A percentile compares a stretch with the other conserved stretches of the same genome.
Conservation (phyloP, 805 yeast genomes). For the Ogataea methanolica region DNA sequence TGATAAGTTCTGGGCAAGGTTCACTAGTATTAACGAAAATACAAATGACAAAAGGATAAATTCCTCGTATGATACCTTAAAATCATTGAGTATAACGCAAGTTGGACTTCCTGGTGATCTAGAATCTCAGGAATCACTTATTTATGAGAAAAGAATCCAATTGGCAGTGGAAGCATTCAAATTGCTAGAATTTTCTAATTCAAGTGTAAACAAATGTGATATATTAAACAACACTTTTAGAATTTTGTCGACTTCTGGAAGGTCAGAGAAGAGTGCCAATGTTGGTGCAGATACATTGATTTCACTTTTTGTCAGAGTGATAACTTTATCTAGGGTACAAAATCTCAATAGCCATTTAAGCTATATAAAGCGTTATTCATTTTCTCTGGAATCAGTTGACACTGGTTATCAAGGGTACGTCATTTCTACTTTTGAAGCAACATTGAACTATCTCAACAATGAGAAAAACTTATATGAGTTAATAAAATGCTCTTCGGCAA, state of each 20-base stretch:
- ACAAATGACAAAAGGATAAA: slow-evolving; percentile 16
- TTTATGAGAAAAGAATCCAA: slow-evolving; percentile 40
- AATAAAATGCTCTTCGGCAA: slow-evolving; percentile 38
- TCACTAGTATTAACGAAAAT: slow-evolving; percentile 16
- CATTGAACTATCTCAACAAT: slow-evolving; percentile 55
- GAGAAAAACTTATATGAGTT: slow-evolving; percentile 34
- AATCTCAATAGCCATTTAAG: slow-evolving; percentile 58
- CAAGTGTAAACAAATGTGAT: slow-evolving; percentile 43
- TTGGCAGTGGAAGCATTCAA: slow-evolving; percentile 50
- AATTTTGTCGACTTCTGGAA: slow-evolving; percentile 35
- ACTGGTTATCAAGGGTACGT: slow-evolving; percentile 72
- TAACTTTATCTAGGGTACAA: slow-evolving; percentile 55
- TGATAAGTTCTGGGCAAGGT: slow-evolving; percentile 58
- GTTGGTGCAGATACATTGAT: slow-evolving; percentile 82
- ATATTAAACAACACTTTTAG: slow-evolving; percentile 50
- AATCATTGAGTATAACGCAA: slow-evolving; percentile 44
- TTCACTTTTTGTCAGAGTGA: slow-evolving; percentile 66
- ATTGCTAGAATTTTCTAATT: slow-evolving; percentile 40
- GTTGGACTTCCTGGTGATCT: slow-evolving; percentile 38
- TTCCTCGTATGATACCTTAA: slow-evolving; percentile 31
- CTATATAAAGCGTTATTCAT: slow-evolving; percentile 61
- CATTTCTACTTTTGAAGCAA: slow-evolving; percentile 80
- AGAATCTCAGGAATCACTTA: slow-evolving; percentile 13
- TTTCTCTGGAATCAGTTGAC: slow-evolving; percentile 35
- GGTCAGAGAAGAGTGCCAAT: slow-evolving; percentile 15